phyloP scores from a whole-genome alignment of 352 stramenopile genomes.

The Aphanomyces invadans region DNA sequence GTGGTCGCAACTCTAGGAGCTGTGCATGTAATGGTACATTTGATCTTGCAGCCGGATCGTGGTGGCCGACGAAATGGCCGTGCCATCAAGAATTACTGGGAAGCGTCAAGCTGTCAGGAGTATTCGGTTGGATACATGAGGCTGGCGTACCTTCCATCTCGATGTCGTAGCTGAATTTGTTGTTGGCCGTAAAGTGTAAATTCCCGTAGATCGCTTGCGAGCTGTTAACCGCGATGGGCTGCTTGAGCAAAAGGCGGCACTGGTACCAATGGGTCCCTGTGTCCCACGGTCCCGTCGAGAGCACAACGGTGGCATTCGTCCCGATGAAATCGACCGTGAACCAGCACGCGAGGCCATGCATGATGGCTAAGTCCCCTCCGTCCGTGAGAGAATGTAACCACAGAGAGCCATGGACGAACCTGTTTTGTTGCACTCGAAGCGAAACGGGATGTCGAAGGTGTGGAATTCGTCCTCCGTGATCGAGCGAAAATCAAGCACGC shows the following conservation, averaged over 20 bases:
- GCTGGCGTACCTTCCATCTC: slow-evolving; percentile 57
- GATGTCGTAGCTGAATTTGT: slow-evolving; percentile 95
- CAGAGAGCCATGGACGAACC: slow-evolving; percentile 27
- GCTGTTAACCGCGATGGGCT: slow-evolving; percentile 88
- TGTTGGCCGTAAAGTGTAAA: slow-evolving; percentile 90
- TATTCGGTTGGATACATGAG: neutral
- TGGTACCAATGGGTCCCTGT: slow-evolving; percentile 88
- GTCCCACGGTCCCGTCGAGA: slow-evolving; percentile 76
- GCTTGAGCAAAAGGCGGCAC: slow-evolving; percentile 84
- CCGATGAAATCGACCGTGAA: slow-evolving; percentile 98
- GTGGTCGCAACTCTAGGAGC: no score
- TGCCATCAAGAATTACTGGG: slow-evolving; percentile 83
- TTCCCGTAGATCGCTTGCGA: slow-evolving; percentile 84
- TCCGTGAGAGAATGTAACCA: neutral
- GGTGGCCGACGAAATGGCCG: slow-evolving; percentile 72
- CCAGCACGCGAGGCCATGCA: slow-evolving; percentile 98
- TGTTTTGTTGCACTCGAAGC: slow-evolving; percentile 81
- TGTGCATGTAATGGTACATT: slow-evolving; percentile 91
- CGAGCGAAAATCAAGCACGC: slow-evolving; percentile 82
- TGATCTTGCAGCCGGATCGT: slow-evolving; percentile 90
- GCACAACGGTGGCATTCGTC: slow-evolving; percentile 60
- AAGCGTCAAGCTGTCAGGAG: neutral
- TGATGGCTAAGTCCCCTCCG: slow-evolving; percentile 49
- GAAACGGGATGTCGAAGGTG: slow-evolving; percentile 87
- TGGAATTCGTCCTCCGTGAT: slow-evolving; percentile 73